Conservation (phyloP, 2,329 filamentous ascomycete species). For the Penicillium griseofulvum region DNA sequence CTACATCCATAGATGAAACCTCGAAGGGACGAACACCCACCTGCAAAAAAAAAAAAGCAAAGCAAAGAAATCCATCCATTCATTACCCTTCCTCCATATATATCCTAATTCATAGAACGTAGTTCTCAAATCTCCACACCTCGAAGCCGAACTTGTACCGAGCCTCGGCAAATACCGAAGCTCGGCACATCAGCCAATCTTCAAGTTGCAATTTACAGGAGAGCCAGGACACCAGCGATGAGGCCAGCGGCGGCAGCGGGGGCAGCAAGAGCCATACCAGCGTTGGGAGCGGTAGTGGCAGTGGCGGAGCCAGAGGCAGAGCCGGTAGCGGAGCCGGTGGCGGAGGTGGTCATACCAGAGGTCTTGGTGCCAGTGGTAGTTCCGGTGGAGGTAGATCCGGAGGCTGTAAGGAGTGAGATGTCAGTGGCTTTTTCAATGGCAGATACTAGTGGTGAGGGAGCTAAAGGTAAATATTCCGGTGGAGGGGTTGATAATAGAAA, state of each 20-base stretch:
- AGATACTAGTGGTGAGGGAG: not conserved
- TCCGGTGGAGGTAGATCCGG: slow-evolving; percentile 9
- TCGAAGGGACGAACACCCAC: not conserved
- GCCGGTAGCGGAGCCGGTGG: slow-evolving; percentile 3
- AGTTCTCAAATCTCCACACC: not conserved
- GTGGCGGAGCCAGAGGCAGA: slow-evolving; percentile 5
- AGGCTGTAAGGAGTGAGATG: slow-evolving; percentile 4
- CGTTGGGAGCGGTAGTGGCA: not conserved
- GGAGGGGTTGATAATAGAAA: not conserved
- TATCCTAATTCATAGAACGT: not conserved
- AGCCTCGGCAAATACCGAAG: not conserved
- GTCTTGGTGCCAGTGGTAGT: slow-evolving; percentile 11
- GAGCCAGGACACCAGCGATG: slow-evolving; percentile 22
- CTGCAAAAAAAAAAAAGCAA: not conserved
- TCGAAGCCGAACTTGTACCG: not conserved
- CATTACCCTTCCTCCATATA: slow-evolving; percentile 2
- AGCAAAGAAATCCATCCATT: not conserved
- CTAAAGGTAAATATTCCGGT: not conserved
- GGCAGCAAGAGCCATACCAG: slow-evolving; percentile 16
- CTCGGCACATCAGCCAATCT: not conserved
- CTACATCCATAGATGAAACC: slow-evolving; percentile 4
- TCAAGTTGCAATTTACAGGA: slow-evolving; percentile 12
- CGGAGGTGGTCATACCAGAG: slow-evolving; percentile 9
- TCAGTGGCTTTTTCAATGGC: not conserved
- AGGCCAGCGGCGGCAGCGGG: slow-evolving; percentile 19